Percentiles rank a stretch among this genome's conserved stretches.
These are phyloP conservation scores for Aspergillus olivimuriae DNA, from an alignment of 495 filamentous ascomycete genomes.

Conservation along the genomic window DNA sequence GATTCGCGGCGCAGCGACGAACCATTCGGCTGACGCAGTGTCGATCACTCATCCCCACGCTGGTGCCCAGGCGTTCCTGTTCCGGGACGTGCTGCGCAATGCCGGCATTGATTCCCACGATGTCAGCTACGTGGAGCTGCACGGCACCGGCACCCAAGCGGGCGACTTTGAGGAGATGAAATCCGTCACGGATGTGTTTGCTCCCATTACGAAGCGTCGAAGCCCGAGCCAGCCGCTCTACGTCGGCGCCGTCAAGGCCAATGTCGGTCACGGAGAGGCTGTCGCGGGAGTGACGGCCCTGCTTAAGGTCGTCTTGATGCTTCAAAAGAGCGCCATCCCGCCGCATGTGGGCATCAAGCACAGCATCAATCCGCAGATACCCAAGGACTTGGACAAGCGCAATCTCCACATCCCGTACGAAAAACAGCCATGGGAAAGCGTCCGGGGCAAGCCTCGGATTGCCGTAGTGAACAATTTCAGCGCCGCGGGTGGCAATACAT, in stretches of 20 bases:
- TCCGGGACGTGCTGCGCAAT: slow-evolving; percentile 58
- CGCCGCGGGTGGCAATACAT: slow-evolving; percentile 50
- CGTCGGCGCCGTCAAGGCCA: slow-evolving; percentile 81
- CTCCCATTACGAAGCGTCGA: slow-evolving; percentile 50
- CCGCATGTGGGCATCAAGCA: slow-evolving; percentile 86
- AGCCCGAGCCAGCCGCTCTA: slow-evolving; percentile 63
- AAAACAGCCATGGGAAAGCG: slow-evolving; percentile 56
- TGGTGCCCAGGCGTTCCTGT: slow-evolving; percentile 65
- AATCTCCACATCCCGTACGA: slow-evolving; percentile 65
- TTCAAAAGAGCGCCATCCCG: slow-evolving; percentile 75
- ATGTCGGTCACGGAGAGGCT: slow-evolving; percentile 85
- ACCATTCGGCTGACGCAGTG: slow-evolving; percentile 39
- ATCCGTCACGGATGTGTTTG: slow-evolving; percentile 75
- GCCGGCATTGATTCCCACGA: slow-evolving; percentile 67
- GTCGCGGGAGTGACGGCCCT: slow-evolving; percentile 79
- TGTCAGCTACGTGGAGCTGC: slow-evolving; percentile 80
- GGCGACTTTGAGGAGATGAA: slow-evolving; percentile 76
- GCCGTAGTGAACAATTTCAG: slow-evolving; percentile 66
- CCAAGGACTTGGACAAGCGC: slow-evolving; percentile 63
- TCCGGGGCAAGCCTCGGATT: slow-evolving; percentile 55
- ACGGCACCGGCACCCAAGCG: slow-evolving; percentile 82
- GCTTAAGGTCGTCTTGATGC: slow-evolving; percentile 82
- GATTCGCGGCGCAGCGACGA: slow-evolving; percentile 26
- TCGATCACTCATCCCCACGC: slow-evolving; percentile 45
- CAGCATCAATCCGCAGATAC: slow-evolving; percentile 75